Evolutionary conservation across 257 asterid genomes (phyloP).

Genomic region (Solanum virginianum): DNA sequence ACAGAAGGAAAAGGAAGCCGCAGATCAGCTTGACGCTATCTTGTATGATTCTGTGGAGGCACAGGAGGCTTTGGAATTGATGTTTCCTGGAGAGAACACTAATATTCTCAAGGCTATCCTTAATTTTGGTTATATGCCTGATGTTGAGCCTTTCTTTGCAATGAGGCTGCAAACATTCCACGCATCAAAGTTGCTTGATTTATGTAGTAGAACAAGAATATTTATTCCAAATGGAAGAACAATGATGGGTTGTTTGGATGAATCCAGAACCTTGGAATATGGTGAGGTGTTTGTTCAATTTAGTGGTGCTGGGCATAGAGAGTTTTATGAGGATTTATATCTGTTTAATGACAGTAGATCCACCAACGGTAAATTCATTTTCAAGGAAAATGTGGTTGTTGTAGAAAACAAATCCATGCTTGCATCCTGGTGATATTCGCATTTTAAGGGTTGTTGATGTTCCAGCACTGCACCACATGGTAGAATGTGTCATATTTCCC

Average conservation of each 20-base stretch:
- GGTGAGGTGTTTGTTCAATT: conserved; percentile 78
- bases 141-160: conserved; percentile 70
- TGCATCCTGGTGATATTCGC: conserved; percentile 96
- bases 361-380: conserved; percentile 1
- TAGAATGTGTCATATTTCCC: conserved; percentile 89
- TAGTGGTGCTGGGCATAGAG: conserved; percentile 30
- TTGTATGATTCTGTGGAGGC: conserved; percentile 60
- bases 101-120: conserved; percentile 67
- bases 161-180: conserved; percentile 84
- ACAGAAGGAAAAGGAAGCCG: too few species aligned
- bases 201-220: conserved; percentile 48
- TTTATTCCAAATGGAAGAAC: conserved; percentile 57
- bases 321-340: conserved; percentile 15
- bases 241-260: conserved; percentile 96
- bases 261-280: conserved; percentile 58
- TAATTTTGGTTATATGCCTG: conserved; percentile 76
- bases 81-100: conserved; percentile 78
- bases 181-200: conserved; percentile 56
- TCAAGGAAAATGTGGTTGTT: conserved; percentile 50
- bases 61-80: conserved; percentile 61
- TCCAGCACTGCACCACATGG: conserved; percentile 62
- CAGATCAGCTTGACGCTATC: conserved; percentile 54
- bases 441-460: conserved; percentile 50
- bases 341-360: conserved; percentile 4
- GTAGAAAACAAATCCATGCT: conserved; percentile 91